Conservation (phyloP, 495 filamentous ascomycete genomes). For the Platismatia glauca region DNA sequence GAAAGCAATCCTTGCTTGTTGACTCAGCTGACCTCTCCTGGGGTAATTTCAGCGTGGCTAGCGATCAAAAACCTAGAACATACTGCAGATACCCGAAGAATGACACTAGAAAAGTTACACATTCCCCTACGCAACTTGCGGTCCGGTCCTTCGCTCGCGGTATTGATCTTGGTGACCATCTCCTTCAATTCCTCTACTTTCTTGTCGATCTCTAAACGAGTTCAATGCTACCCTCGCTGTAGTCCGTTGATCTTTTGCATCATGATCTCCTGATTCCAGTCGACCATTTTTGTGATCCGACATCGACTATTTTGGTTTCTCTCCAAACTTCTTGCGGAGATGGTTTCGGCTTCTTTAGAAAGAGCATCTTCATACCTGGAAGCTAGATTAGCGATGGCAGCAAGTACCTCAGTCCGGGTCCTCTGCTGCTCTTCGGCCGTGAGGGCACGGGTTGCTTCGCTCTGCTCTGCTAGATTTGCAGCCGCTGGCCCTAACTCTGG, state of each 20-base stretch:
- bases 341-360: background rate
- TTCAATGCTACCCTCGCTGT: background rate
- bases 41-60: background rate
- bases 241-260: slow-evolving; percentile 1
- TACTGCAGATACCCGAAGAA: background rate
- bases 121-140: background rate
- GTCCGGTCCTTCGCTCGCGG: background rate
- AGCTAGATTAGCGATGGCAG: background rate
- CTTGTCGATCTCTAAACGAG: background rate
- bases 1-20: background rate
- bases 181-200: background rate
- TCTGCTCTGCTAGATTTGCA: background rate
- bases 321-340: background rate
- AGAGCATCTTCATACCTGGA: background rate
- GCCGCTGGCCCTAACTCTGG: background rate
- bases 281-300: background rate
- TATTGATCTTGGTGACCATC: background rate
- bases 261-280: background rate
- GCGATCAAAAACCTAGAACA: too few relatives aligned
- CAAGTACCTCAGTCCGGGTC: background rate
- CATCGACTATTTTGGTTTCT: background rate
- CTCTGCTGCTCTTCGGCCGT: background rate
- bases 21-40: background rate
- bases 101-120: background rate
- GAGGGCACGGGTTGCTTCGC: background rate